Evolutionary conservation across 2,329 filamentous ascomycete genomes (phyloP).

Genomic region (Didymella segeticola): DNA sequence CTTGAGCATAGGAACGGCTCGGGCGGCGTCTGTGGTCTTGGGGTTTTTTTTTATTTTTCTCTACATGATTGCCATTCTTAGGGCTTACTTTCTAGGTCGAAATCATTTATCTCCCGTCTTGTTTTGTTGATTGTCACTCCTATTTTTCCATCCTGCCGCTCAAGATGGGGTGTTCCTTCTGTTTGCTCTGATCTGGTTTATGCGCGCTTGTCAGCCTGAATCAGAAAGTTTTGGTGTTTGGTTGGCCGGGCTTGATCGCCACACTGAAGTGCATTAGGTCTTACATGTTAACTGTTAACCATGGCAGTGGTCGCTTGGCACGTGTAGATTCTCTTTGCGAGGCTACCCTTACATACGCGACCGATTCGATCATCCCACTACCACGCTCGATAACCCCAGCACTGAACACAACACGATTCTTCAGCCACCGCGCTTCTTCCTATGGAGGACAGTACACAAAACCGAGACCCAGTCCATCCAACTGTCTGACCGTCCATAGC

Average conservation of each 20-base stretch:
- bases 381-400: neutral
- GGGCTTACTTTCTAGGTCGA: neutral
- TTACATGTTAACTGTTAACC: neutral
- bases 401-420: neutral
- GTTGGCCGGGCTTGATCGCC: neutral
- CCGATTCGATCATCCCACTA: neutral
- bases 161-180: neutral
- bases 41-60: neutral
- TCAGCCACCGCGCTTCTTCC: too few species aligned
- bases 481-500: too few species aligned
- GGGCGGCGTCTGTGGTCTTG: neutral
- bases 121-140: neutral
- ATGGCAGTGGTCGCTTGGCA: neutral
- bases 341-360: neutral
- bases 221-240: neutral
- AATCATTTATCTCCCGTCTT: neutral
- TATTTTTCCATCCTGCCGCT: neutral
- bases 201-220: neutral
- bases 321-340: neutral
- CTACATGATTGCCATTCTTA: neutral
- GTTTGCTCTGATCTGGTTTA: neutral
- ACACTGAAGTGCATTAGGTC: neutral
- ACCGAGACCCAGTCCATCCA: too few species aligned
- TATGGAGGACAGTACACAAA: too few species aligned
- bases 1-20: slow-evolving; percentile 6